Evolutionary conservation across 2,329 filamentous ascomycete species (phyloP).

Genomic region (Septoria linicola): DNA sequence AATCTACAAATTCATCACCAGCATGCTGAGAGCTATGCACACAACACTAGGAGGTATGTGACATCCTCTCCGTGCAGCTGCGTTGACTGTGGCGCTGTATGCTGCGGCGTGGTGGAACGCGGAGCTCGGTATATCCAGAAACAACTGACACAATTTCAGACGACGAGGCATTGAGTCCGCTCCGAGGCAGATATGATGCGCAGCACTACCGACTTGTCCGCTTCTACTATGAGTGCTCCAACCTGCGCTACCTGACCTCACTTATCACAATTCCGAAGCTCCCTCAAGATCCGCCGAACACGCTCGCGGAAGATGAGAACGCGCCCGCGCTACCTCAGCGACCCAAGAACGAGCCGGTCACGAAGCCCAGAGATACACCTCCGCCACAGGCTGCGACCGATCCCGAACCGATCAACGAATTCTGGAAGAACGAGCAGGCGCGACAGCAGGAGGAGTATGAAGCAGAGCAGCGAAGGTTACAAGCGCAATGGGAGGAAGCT

Average conservation of each 20-base stretch:
- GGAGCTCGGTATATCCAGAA: neutral
- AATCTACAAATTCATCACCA: constrained; percentile 99
- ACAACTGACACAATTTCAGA: constrained; percentile 43
- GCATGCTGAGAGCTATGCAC: constrained; percentile 98
- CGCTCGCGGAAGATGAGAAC: constrained; percentile 74
- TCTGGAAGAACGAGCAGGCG: constrained; percentile 92
- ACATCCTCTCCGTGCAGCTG: no score
- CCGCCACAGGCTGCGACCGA: constrained; percentile 71
- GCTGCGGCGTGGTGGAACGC: neutral
- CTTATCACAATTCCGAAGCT: constrained; percentile 95
- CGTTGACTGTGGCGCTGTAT: neutral
- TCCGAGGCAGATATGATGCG: constrained; percentile 85
- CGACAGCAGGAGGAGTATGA: constrained; percentile 93
- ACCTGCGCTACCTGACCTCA: constrained; percentile 92
- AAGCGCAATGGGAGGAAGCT: constrained; percentile 81
- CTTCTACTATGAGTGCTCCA: constrained; percentile 99
- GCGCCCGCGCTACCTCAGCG: constrained; percentile 79
- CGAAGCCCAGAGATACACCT: constrained; percentile 67
- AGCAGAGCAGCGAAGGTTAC: constrained; percentile 84
- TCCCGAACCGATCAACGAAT: constrained; percentile 92
- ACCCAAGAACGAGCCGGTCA: constrained; percentile 63
- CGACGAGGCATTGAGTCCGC: constrained; percentile 83
- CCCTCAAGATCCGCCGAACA: constrained; percentile 87
- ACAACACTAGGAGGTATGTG: constrained; percentile 69
- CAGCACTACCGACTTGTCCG: constrained; percentile 95